phyloP scores from a whole-genome alignment of 2,329 filamentous ascomycete genomes.

The Penicillium italicum region DNA sequence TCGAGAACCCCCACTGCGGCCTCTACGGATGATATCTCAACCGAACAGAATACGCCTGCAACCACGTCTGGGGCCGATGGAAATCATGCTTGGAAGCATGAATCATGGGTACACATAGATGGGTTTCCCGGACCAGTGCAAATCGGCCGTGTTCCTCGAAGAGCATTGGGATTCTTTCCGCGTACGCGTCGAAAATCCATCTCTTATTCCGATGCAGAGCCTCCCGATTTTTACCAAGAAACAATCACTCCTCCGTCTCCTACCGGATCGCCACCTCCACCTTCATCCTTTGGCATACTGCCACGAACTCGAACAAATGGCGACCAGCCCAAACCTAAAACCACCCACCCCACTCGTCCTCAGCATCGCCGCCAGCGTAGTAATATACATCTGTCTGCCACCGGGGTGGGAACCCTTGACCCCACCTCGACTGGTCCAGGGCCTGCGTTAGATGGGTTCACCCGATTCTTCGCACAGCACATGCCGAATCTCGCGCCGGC shows the following conservation, averaged over 20 bases:
- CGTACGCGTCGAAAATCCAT: constrained; percentile 81
- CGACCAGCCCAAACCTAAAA: constrained; percentile 32
- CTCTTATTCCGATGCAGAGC: constrained; percentile 59
- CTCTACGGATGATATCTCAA: constrained; percentile 3
- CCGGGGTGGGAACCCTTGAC: constrained; percentile 81
- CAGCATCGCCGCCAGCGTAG: constrained; percentile 43
- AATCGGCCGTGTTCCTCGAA: constrained; percentile 77
- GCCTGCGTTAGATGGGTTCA: constrained; percentile 78
- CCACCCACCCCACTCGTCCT: constrained; percentile 13
- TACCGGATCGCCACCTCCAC: constrained; percentile 26
- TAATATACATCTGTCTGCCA: constrained; percentile 66
- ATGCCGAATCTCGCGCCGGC: constrained; percentile 71
- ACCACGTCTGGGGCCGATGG: constrained; percentile 47
- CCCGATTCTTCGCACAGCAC: constrained; percentile 78
- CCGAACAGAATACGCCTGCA: constrained; percentile 9
- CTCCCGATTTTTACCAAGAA: constrained; percentile 32
- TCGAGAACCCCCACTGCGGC: constrained; percentile 29
- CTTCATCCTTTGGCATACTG: constrained; percentile 27
- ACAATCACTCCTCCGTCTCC: constrained; percentile 27
- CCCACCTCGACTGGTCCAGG: constrained; percentile 54
- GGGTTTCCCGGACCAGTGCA: constrained; percentile 69
- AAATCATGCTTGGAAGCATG: constrained; percentile 74
- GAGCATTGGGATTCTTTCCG: constrained; percentile 84
- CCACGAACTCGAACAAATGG: constrained; percentile 28
- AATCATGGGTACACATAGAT: constrained; percentile 82